Conservation (phyloP, 2,329 filamentous ascomycete genomes). For the Hypoxylon sp. region DNA sequence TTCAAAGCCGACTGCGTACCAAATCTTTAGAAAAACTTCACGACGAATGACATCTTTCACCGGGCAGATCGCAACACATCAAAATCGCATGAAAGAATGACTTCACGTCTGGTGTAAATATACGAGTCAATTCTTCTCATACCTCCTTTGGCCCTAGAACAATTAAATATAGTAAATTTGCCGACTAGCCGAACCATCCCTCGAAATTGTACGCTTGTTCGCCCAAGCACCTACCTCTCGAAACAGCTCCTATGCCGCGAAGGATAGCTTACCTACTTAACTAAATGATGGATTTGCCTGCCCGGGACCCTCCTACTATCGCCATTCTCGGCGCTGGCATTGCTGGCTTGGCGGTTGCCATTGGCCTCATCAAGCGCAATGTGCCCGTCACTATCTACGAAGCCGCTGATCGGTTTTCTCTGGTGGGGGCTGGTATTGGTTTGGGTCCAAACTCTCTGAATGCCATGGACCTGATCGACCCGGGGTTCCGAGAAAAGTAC, state of each 20-base stretch:
- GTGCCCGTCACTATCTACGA: constrained; percentile 52
- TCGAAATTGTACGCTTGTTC: background rate
- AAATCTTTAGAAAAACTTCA: constrained; percentile 2
- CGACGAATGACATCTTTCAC: background rate
- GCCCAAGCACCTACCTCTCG: background rate
- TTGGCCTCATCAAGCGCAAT: constrained; percentile 51
- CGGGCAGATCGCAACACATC: background rate
- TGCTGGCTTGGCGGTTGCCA: constrained; percentile 51
- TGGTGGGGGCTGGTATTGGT: constrained; percentile 55
- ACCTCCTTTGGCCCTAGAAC: background rate
- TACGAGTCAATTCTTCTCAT: background rate
- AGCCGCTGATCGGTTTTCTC: constrained; percentile 47
- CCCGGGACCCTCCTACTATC: constrained; percentile 37
- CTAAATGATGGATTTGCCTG: constrained; percentile 6
- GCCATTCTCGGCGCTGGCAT: constrained; percentile 53
- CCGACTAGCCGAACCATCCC: background rate
- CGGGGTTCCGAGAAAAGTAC: constrained; percentile 56
- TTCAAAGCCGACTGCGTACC: background rate
- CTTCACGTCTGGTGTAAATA: background rate
- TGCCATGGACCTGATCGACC: constrained; percentile 60
- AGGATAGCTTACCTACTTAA: background rate
- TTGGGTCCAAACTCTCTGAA: constrained; percentile 59
- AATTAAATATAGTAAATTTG: background rate
- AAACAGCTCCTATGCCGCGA: background rate
- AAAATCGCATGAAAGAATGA: background rate